Evolutionary conservation across 805 yeast species (phyloP).

Genomic region (Wickerhamomyces xylosicus): DNA sequence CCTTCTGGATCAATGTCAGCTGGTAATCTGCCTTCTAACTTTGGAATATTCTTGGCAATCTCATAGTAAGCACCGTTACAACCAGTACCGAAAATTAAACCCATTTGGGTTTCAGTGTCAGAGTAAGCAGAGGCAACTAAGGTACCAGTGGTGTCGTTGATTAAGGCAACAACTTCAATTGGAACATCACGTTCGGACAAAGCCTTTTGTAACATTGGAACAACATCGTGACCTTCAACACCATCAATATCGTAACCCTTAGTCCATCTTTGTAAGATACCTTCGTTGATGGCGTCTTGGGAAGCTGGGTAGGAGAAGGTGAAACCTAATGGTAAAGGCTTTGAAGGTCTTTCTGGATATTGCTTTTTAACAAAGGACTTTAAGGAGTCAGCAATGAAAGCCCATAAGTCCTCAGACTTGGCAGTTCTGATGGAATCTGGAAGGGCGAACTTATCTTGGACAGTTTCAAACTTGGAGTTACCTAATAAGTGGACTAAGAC

Average conservation of each 20-base stretch:
- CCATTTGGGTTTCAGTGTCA: slow-evolving; percentile 84
- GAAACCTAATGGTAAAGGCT: slow-evolving; percentile 75
- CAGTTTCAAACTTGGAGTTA: slow-evolving; percentile 71
- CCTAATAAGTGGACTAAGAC: slow-evolving; percentile 82
- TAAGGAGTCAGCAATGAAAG: slow-evolving; percentile 77
- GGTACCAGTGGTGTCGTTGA: slow-evolving; percentile 96
- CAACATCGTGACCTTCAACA: slow-evolving; percentile 92
- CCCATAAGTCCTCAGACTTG: slow-evolving; percentile 65
- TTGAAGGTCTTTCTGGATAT: slow-evolving; percentile 57
- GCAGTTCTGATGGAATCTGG: slow-evolving; percentile 77
- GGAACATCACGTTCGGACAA: slow-evolving; percentile 58
- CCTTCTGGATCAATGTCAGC: slow-evolving; percentile 52
- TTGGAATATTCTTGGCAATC: slow-evolving; percentile 58
- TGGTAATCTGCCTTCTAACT: slow-evolving; percentile 61
- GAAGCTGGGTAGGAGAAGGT: slow-evolving; percentile 89
- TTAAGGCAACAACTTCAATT: slow-evolving; percentile 80
- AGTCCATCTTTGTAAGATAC: slow-evolving; percentile 92
- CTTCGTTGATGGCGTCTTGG: slow-evolving; percentile 76
- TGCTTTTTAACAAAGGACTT: slow-evolving; percentile 55
- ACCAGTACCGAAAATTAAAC: slow-evolving; percentile 95
- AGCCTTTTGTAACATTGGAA: slow-evolving; percentile 78
- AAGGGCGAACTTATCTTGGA: slow-evolving; percentile 77
- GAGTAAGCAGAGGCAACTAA: slow-evolving; percentile 91
- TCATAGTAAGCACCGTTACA: slow-evolving; percentile 96
- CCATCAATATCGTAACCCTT: slow-evolving; percentile 92